Percentiles rank a stretch among this genome's conserved stretches.
Conservation (phyloP, 164 flowering plant species). For the Magnolia changhungtana region DNA sequence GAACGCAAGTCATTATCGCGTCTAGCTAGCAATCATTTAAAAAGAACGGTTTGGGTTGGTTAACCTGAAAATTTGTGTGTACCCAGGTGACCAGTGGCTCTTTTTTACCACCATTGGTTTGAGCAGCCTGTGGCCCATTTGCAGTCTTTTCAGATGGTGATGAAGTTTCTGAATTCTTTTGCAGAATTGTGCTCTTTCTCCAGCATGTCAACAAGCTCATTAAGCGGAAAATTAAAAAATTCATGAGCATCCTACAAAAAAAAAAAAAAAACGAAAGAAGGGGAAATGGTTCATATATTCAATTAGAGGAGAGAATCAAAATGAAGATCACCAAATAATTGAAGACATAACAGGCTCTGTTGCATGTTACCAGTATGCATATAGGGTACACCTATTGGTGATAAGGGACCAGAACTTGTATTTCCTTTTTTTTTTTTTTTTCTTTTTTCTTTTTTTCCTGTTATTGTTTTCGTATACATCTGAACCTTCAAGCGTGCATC, state of each 20-base stretch:
- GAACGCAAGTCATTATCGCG: too few relatives aligned
- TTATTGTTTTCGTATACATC: background rate
- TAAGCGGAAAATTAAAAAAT: conserved; percentile 86
- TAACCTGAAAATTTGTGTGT: conserved; percentile 98
- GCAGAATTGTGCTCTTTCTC: conserved; percentile 84
- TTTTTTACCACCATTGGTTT: conserved; percentile 57
- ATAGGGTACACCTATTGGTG: background rate
- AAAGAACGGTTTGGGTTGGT: background rate
- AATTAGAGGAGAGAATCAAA: background rate
- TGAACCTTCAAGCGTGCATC: background rate
- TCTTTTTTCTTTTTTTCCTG: background rate
- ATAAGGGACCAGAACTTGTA: background rate
- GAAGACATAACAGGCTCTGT: background rate
- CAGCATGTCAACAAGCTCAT: conserved; percentile 92
- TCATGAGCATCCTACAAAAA: conserved; percentile 94
- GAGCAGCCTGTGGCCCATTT: conserved; percentile 54
- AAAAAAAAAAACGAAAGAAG: background rate
- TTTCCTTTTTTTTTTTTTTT: background rate
- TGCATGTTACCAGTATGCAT: background rate
- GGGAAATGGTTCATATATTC: background rate
- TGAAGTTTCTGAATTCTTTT: conserved; percentile 55
- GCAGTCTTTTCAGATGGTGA: conserved; percentile 61
- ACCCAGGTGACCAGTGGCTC: conserved; percentile 97
- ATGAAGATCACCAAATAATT: background rate
- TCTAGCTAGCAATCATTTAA: too few relatives aligned